Evolutionary conservation across 23 red algal genomes (phyloP).

Genomic region (Gracilaria gracilis): DNA sequence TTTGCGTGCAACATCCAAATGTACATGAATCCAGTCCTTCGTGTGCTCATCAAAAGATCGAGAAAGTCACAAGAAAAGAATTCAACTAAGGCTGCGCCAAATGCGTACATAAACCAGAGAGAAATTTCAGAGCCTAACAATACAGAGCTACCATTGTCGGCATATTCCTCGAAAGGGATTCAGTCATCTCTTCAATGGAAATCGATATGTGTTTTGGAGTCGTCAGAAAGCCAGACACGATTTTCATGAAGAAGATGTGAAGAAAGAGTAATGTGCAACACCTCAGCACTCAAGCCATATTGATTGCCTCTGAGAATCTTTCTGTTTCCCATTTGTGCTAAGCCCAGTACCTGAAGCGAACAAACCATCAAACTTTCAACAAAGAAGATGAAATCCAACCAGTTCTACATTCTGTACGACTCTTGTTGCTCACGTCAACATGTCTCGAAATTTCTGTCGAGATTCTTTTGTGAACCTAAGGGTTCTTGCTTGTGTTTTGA

Average conservation of each 20-base stretch:
- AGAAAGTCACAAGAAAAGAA: slow-evolving; percentile 19
- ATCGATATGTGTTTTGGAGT: slow-evolving; percentile 43
- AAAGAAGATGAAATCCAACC: slow-evolving; percentile 23
- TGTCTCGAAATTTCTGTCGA: slow-evolving; percentile 2
- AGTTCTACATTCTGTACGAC: slow-evolving; percentile 4
- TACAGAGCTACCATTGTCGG: slow-evolving; percentile 15
- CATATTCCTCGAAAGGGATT: slow-evolving; percentile 33
- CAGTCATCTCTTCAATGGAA: slow-evolving; percentile 42
- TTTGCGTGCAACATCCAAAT: slow-evolving; percentile 21
- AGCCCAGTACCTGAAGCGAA: background rate
- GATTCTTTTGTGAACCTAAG: background rate
- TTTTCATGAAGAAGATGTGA: slow-evolving; percentile 42
- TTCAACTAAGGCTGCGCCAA: slow-evolving; percentile 47
- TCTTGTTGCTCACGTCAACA: background rate
- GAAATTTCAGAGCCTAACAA: slow-evolving; percentile 37
- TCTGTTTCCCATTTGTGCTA: background rate
- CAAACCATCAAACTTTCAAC: slow-evolving; percentile 16
- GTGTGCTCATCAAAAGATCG: slow-evolving; percentile 41
- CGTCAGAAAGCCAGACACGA: slow-evolving; percentile 26
- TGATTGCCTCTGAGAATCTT: slow-evolving; percentile 8
- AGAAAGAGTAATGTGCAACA: slow-evolving; percentile 15
- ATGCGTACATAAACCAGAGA: slow-evolving; percentile 54
- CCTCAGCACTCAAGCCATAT: background rate
- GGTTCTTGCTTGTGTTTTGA: background rate
- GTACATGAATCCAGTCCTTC: slow-evolving; percentile 27